Evolutionary conservation across 306 rosid species (phyloP), one percentile per base, ranked within the genome.

Genomic region (barrel medic (Medicago truncatula)): DNA sequence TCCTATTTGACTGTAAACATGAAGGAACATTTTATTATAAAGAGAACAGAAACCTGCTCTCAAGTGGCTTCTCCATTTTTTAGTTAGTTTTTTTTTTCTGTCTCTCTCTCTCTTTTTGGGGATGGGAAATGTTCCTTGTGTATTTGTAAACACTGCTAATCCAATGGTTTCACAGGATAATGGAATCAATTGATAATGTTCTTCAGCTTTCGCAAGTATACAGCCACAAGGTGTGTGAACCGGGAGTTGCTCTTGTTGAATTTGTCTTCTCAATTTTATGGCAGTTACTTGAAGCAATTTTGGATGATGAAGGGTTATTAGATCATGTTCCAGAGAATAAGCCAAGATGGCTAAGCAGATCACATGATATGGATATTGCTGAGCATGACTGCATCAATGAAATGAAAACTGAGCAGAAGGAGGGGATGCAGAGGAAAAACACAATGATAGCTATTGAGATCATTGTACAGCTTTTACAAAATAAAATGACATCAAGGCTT

Each of bases 231-330:
- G 85, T 62, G 76, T 46, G 86, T 83, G 98, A 92, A 67, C 88
- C 90, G 7, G 98, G 97, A 76, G 72, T 87, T 80, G 73, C 90
- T 81, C 87, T 95, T 71, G 97, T 95, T 72, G 93, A 85, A 57
- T 92, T 92, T 84, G 77, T 92, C 75, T 90, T 95, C 84, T 84
- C 98, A 53, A 81, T 89, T 78, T 85, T 90, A 28, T 85, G 88
- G 89, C 96, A 87, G 81, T 86, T 94, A 70, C 90, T 94, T 74
- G 98, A 92, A 72, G 98, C 97, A 81, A 85, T 93, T 79, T 82
- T 94, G 65, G 93, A 94, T 78, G 96, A 94, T 76, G 98, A 94
- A 85, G 87, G 88, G 18, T 81, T 94, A 83, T 86, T 90, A 75
- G 89, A 86, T 77, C 86, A 83, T 78, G 74, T 80, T 59, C 75